A percentile compares a stretch with the other conserved stretches of the same genome.
Evolutionary conservation across 2,329 filamentous ascomycete genomes (phyloP).

Genomic region (Diplocarpon rosae): DNA sequence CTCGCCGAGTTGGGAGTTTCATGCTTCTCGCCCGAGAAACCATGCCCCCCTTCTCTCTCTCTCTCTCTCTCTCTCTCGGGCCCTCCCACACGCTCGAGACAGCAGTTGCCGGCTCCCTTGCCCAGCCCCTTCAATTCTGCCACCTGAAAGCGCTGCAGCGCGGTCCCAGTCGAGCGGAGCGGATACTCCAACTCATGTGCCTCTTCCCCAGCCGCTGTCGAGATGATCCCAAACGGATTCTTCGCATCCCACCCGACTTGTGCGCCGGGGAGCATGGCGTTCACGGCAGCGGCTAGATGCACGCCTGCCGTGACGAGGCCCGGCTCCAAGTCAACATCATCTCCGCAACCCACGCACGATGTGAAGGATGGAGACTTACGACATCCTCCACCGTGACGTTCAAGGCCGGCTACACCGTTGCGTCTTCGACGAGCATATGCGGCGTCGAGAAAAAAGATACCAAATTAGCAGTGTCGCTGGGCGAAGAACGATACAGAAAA

Average conservation of each 20-base stretch:
- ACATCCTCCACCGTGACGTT: constrained; percentile 30
- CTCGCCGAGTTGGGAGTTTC: too few species aligned
- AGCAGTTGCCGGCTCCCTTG: constrained; percentile 28
- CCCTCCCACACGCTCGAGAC: constrained; percentile 32
- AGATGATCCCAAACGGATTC: constrained; percentile 37
- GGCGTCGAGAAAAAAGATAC: constrained; percentile 46
- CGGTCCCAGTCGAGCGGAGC: constrained; percentile 27
- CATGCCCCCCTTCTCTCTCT: too few species aligned
- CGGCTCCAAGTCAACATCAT: constrained; percentile 4
- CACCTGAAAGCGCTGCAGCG: constrained; percentile 29
- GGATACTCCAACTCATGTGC: constrained; percentile 26
- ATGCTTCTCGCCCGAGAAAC: constrained; percentile 6
- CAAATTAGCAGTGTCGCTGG: too few species aligned
- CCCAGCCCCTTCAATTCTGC: constrained; percentile 27
- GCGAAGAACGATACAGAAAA: too few species aligned
- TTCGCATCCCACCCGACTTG: constrained; percentile 41
- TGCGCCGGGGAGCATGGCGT: constrained; percentile 45
- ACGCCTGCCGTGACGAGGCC: constrained; percentile 30
- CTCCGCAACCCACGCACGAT: background rate
- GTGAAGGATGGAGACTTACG: constrained; percentile 16
- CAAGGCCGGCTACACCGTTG: constrained; percentile 29
- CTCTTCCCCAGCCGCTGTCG: constrained; percentile 28
- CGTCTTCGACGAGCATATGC: constrained; percentile 41
- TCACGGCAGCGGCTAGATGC: constrained; percentile 43
- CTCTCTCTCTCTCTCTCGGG: constrained; percentile 4